Conservation (phyloP, 768 basidiomycete genomes). For the Hericium coralloides region DNA sequence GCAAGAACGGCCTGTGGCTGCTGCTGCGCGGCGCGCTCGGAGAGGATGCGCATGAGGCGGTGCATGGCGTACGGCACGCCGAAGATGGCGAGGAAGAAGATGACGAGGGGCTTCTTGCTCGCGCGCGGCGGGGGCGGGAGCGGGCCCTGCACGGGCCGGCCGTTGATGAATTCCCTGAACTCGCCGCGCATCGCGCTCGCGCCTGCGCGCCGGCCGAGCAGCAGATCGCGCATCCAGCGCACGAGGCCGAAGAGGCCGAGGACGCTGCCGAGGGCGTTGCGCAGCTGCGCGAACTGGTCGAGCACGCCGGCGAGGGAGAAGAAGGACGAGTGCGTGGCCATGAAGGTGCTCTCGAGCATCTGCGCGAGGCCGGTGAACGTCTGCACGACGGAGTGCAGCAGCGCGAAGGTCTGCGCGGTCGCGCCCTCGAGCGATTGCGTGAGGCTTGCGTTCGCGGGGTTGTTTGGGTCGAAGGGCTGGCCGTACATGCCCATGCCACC, state of each 20-base stretch:
- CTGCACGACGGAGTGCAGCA: conserved; percentile 91
- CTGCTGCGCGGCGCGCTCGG: conserved; percentile 48
- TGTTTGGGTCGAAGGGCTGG: conserved; percentile 29
- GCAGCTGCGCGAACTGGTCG: conserved; percentile 88
- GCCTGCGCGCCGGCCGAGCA: conserved; percentile 38
- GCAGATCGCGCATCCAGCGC: conserved; percentile 68
- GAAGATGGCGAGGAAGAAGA: conserved; percentile 90
- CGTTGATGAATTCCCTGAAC: conserved; percentile 70
- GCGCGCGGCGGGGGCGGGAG: conserved; percentile 43
- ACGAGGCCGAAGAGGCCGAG: conserved; percentile 86
- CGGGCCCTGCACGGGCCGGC: conserved; percentile 47
- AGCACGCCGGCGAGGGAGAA: conserved; percentile 96
- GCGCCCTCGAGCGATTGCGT: conserved; percentile 83
- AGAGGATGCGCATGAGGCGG: conserved; percentile 72
- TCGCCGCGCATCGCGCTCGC: conserved; percentile 43
- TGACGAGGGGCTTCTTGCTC: conserved; percentile 81
- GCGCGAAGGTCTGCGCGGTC: conserved; percentile 87
- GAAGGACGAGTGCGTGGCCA: conserved; percentile 93
- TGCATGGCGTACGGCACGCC: conserved; percentile 94
- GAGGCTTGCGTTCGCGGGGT: conserved; percentile 53
- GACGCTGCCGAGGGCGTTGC: conserved; percentile 90
- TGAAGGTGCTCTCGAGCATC: conserved; percentile 95
- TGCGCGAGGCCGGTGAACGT: conserved; percentile 93
- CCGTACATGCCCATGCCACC: conserved; percentile 33
- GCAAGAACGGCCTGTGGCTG: conserved; percentile 26